Evolutionary conservation across 352 stramenopile genomes (phyloP).

Genomic region (Phytopythium cucurbitacearum): DNA sequence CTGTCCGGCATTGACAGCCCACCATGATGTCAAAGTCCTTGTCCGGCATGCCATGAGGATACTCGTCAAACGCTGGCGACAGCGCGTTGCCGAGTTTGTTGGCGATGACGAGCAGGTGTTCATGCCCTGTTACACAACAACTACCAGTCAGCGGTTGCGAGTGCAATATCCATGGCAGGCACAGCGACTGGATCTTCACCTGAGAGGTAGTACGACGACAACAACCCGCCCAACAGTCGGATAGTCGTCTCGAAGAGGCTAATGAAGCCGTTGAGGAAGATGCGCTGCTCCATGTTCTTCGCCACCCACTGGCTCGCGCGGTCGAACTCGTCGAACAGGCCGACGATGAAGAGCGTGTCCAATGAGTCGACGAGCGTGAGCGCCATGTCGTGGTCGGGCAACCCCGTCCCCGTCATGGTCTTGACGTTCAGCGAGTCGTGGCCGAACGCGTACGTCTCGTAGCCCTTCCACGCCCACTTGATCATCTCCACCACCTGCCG

Average conservation of each 20-base stretch:
- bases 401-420: slow-evolving; percentile 45
- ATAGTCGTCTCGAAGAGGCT: slow-evolving; percentile 84
- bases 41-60: slow-evolving; percentile 48
- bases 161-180: neutral
- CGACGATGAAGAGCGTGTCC: slow-evolving; percentile 71
- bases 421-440: slow-evolving; percentile 69
- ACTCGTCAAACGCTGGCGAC: slow-evolving; percentile 47
- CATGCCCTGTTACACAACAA: slow-evolving; percentile 23
- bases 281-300: slow-evolving; percentile 57
- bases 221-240: slow-evolving; percentile 60
- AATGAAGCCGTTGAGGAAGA: slow-evolving; percentile 58
- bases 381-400: slow-evolving; percentile 67
- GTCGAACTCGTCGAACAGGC: slow-evolving; percentile 80
- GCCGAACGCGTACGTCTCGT: slow-evolving; percentile 65
- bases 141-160: neutral
- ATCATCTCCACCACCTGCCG: slow-evolving; percentile 59
- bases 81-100: slow-evolving; percentile 61
- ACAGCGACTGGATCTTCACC: slow-evolving; percentile 9
- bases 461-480: slow-evolving; percentile 77
- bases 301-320: slow-evolving; percentile 58
- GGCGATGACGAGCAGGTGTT: slow-evolving; percentile 52
- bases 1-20: neutral
- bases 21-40: slow-evolving; percentile 72
- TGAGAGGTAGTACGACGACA: slow-evolving; percentile 67
- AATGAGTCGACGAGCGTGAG: slow-evolving; percentile 77